These are phyloP conservation scores for Pleurotus pulmonarius DNA, from an alignment of 768 basidiomycete genomes.

Conservation along the genomic window DNA sequence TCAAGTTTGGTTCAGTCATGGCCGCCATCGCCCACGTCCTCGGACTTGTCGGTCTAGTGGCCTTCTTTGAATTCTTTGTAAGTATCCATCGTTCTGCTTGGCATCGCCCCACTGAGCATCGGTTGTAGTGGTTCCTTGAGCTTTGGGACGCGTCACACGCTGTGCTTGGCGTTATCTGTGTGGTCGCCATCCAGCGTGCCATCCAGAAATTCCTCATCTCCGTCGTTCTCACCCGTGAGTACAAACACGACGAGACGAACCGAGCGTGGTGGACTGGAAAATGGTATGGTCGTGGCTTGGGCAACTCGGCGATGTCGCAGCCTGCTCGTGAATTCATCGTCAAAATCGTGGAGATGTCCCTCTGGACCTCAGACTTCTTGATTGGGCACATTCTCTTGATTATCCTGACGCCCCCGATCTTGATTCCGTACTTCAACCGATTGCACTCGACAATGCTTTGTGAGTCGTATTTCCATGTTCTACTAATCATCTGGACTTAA, in stretches of 20 bases:
- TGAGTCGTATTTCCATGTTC: constrained; percentile 34
- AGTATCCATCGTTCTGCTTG: constrained; percentile 35
- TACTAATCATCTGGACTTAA: constrained; percentile 9
- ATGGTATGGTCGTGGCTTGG: constrained; percentile 95
- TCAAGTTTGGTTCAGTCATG: constrained; percentile 88
- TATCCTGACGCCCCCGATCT: constrained; percentile 77
- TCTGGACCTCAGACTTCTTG: constrained; percentile 96
- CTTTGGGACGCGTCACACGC: constrained; percentile 97
- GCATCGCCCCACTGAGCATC: constrained; percentile 10
- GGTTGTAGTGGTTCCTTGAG: constrained; percentile 86
- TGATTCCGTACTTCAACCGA: constrained; percentile 86
- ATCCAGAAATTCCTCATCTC: constrained; percentile 94
- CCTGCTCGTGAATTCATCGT: constrained; percentile 96
- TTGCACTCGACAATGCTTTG: constrained; percentile 93
- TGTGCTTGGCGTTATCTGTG: constrained; percentile 86
- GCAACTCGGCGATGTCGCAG: constrained; percentile 89
- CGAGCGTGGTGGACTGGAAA: constrained; percentile 99
- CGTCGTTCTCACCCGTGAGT: constrained; percentile 93
- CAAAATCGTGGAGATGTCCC: constrained; percentile 96
- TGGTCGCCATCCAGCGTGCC: constrained; percentile 87
- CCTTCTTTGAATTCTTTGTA: constrained; percentile 96
- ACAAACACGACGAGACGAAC: constrained; percentile 98
- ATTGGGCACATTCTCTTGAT: constrained; percentile 81
- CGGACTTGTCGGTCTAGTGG: constrained; percentile 76
- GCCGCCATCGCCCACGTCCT: constrained; percentile 87